Base-by-base conservation (phyloP, 768 basidiomycete genomes). In the Boletus vermiculosoides region DNA sequence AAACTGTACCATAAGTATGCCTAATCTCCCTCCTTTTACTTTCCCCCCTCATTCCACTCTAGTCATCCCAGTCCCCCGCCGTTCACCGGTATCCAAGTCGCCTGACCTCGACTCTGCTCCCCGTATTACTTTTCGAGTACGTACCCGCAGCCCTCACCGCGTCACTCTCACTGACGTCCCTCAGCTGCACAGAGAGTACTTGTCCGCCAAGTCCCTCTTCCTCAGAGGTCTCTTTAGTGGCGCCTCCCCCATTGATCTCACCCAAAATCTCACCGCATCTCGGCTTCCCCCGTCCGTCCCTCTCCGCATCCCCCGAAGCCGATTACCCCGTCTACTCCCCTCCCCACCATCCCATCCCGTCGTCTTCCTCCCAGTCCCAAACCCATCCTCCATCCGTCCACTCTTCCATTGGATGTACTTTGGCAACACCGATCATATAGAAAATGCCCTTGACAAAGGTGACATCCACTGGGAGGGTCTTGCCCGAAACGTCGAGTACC, bases 401-500 rank as follows among this genome's bases (percentile, higher is more conserved):
- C 81, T 92, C 64, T 73, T 90, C 60, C 85, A 90, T 63, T 92
- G 86, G 85, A 85, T 90, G 80, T 91, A 91, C 74, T 93, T 90
- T 72, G 92, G 90, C 25, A 77, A 82, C 59, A 83, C 83, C n/a
- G n/a, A n/a, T n/a, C n/a, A n/a, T n/a, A n/a, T n/a, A n/a, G n/a
- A n/a, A n/a, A n/a, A n/a, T n/a, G n/a, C n/a, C n/a, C n/a, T n/a
- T n/a, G n/a, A n/a, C n/a, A n/a, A n/a, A n/a, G n/a, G n/a, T n/a
- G n/a, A n/a, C n/a, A n/a, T n/a, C n/a, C n/a, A n/a, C n/a, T n/a
- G n/a, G n/a, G n/a, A n/a, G n/a, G n/a, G n/a, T n/a, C n/a, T n/a
- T n/a, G n/a, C n/a, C n/a, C n/a, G n/a, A n/a, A n/a, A n/a, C n/a
- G 92, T 88, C 67, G 92, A 95, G 68, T 95, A 92, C 66, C 85